A percentile compares a stretch with the other conserved stretches of the same genome.
Conservation (phyloP, 2,329 filamentous ascomycete species). For the Verticillium isaacii region DNA sequence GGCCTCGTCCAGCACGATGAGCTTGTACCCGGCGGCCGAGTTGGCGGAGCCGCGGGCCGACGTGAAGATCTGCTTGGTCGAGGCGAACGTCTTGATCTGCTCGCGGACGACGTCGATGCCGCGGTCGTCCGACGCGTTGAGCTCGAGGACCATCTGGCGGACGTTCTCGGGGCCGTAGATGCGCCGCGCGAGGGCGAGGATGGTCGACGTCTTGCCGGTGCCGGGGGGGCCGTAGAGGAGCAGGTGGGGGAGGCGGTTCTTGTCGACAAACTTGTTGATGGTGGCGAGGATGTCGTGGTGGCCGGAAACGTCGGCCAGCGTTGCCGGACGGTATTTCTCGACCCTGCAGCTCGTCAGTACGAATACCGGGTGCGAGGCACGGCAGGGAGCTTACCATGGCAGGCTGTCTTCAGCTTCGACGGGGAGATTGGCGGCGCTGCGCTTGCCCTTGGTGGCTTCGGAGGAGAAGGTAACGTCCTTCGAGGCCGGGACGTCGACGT, state of each 20-base stretch:
- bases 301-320: conserved; percentile 86
- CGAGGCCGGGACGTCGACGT: conserved; percentile 47
- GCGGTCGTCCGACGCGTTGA: conserved; percentile 95
- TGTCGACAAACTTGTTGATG: conserved; percentile 95
- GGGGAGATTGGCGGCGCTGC: conserved; percentile 86
- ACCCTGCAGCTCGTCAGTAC: conserved; percentile 55
- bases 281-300: conserved; percentile 97
- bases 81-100: conserved; percentile 99
- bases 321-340: conserved; percentile 91
- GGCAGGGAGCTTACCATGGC: conserved; percentile 64
- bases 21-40: conserved; percentile 74
- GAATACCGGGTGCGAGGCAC: neutral
- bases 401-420: conserved; percentile 90
- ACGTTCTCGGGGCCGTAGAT: conserved; percentile 92
- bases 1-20: conserved; percentile 97
- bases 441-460: conserved; percentile 79
- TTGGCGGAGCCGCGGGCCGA: conserved; percentile 49
- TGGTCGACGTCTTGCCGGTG: conserved; percentile 95
- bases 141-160: conserved; percentile 96
- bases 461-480: conserved; percentile 65
- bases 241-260: conserved; percentile 90
- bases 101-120: conserved; percentile 97
- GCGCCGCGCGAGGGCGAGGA: conserved; percentile 83
- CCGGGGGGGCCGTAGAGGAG: conserved; percentile 95
- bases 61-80: conserved; percentile 93